Conservation (phyloP, 441 rosid genomes). For the Syzygium malaccense region DNA sequence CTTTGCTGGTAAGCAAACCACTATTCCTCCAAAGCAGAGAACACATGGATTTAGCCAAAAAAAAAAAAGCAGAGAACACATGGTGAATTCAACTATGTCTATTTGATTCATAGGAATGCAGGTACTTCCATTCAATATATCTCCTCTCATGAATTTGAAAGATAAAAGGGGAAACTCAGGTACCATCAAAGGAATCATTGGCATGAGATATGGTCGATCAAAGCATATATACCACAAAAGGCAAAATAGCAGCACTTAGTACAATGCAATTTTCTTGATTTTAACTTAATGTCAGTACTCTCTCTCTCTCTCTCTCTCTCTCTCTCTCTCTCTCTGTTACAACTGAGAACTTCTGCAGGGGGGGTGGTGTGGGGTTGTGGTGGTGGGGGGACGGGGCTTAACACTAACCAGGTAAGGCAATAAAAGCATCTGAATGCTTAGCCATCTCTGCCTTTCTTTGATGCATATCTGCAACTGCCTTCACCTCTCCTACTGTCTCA, state of each 20-base stretch:
- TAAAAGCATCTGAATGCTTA: slow-evolving; percentile 97
- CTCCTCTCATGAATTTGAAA: background rate
- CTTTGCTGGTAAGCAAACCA: background rate
- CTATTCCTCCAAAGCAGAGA: background rate
- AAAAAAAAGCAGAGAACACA: background rate
- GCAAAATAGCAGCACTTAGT: background rate
- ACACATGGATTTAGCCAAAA: background rate
- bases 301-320: background rate
- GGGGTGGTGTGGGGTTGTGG: background rate
- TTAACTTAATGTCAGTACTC: background rate
- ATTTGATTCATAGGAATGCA: background rate
- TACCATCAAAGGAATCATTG: background rate
- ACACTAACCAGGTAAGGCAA: slow-evolving; percentile 92
- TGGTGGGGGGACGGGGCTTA: background rate
- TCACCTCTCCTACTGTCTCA: slow-evolving; percentile 98
- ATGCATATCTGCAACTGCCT: slow-evolving; percentile 98
- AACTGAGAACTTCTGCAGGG: background rate
- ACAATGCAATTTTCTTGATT: background rate
- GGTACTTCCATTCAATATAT: background rate
- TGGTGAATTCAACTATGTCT: background rate
- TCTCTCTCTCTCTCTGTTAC: background rate
- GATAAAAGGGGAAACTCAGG: background rate
- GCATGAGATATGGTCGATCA: background rate
- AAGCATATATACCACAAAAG: background rate
- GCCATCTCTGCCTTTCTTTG: slow-evolving; percentile 99